A percentile compares a stretch with the other conserved stretches of the same genome.
phyloP scores from a whole-genome alignment of 2,329 filamentous ascomycete species.

The Pseudodiploospora longispora region DNA sequence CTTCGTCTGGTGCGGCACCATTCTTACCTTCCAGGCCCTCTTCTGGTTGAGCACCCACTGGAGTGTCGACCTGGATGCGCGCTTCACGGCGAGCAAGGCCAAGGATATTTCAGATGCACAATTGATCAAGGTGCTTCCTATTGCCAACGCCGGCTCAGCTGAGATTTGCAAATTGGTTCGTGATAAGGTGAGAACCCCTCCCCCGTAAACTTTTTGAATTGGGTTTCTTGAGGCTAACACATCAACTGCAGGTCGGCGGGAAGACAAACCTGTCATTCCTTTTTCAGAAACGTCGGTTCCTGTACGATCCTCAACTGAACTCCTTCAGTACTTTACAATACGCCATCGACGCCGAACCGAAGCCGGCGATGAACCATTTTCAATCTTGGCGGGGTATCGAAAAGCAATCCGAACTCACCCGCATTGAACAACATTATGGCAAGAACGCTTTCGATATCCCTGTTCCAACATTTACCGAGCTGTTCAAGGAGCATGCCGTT shows the following conservation, averaged over 20 bases:
- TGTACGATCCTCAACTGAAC: constrained; percentile 64
- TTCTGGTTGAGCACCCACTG: constrained; percentile 96
- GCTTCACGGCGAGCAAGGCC: constrained; percentile 71
- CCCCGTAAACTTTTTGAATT: neutral
- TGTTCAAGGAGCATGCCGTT: constrained; percentile 97
- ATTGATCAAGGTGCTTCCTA: constrained; percentile 86
- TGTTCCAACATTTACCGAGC: constrained; percentile 87
- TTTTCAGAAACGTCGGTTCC: constrained; percentile 96
- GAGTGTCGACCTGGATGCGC: constrained; percentile 79
- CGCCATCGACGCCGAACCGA: constrained; percentile 76
- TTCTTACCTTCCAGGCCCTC: constrained; percentile 80
- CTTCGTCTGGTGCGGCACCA: constrained; percentile 84
- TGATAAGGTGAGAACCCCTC: constrained; percentile 48
- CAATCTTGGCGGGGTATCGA: constrained; percentile 72
- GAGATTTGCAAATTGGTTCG: constrained; percentile 79
- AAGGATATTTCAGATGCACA: constrained; percentile 63
- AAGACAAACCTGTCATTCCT: constrained; percentile 79
- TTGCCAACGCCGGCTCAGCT: constrained; percentile 78
- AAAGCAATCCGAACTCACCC: constrained; percentile 65
- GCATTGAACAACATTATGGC: constrained; percentile 87
- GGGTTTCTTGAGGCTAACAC: neutral
- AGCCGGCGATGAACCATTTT: constrained; percentile 69
- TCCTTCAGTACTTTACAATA: constrained; percentile 79
- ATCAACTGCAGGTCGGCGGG: constrained; percentile 48
- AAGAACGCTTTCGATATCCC: constrained; percentile 96